Evolutionary conservation across 345 rosid genomes (phyloP).

Genomic region (Theobroma cacao): DNA sequence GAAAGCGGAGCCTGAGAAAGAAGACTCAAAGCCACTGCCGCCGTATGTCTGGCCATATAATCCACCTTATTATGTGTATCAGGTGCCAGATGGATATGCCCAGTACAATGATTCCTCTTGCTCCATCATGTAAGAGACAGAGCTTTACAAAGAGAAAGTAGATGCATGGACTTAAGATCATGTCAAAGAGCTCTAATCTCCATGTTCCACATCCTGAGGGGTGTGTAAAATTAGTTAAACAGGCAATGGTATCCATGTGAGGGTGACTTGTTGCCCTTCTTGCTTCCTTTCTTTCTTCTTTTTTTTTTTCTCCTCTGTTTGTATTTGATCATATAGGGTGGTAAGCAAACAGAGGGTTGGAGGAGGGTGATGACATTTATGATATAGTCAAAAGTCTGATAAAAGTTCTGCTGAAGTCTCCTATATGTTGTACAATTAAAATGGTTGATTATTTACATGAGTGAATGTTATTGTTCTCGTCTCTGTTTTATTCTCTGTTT

Average conservation of each 20-base stretch:
- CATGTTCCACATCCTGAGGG: no score
- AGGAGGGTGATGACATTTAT: no score
- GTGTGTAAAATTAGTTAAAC: no score
- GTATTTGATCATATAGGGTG: no score
- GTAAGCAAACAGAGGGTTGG: no score
- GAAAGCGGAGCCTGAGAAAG: neutral
- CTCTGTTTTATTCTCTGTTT: neutral
- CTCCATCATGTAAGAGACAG: conserved; percentile 14
- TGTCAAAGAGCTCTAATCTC: no score
- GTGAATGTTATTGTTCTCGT: no score
- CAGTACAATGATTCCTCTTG: neutral
- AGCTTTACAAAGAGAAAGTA: neutral
- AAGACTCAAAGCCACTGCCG: neutral
- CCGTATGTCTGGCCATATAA: neutral
- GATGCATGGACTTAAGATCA: neutral
- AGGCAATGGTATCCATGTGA: neutral
- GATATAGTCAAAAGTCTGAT: no score
- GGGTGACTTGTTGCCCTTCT: neutral
- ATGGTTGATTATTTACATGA: no score
- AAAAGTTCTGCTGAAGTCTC: no score
- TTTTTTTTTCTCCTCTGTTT: neutral
- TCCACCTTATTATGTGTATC: neutral
- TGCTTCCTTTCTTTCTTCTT: no score
- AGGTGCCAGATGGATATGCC: neutral
- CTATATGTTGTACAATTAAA: no score